These are phyloP conservation scores for Chenopodium album DNA, from an alignment of 148 eudicot species.

Conservation along the genomic window DNA sequence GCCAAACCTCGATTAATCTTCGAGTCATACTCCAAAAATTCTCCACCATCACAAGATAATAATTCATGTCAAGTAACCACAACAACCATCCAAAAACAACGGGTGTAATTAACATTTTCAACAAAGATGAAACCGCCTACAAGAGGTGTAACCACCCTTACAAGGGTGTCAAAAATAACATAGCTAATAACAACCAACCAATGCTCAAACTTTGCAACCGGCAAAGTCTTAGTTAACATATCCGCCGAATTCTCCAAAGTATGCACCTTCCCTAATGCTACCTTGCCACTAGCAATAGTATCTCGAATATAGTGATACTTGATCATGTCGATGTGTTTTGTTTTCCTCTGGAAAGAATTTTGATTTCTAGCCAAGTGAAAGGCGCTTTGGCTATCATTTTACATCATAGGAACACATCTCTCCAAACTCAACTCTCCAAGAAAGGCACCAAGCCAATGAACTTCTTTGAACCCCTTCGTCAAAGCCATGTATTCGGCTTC, in stretches of 20 bases:
- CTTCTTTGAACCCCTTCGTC: not conserved
- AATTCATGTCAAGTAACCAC: not conserved
- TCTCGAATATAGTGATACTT: not conserved
- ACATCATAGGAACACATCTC: not conserved
- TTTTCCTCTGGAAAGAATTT: not conserved
- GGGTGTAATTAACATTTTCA: not conserved
- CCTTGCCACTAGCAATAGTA: too few species aligned
- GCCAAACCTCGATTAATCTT: too few species aligned
- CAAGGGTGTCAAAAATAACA: not conserved
- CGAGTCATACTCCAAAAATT: too few species aligned
- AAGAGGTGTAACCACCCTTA: not conserved
- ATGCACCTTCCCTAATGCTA: too few species aligned
- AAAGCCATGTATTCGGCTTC: not conserved
- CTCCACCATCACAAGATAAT: too few species aligned
- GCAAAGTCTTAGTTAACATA: not conserved
- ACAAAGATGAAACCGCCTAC: not conserved
- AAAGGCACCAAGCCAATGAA: not conserved
- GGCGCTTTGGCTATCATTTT: not conserved
- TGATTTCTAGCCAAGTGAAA: not conserved
- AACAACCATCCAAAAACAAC: not conserved
- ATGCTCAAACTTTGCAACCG: not conserved
- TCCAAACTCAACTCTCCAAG: not conserved
- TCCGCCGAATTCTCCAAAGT: too few species aligned
- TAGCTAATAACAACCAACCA: not conserved
- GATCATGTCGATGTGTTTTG: not conserved